Conservation (phyloP, 805 yeast species). For the Saturnispora serradocipensis region DNA sequence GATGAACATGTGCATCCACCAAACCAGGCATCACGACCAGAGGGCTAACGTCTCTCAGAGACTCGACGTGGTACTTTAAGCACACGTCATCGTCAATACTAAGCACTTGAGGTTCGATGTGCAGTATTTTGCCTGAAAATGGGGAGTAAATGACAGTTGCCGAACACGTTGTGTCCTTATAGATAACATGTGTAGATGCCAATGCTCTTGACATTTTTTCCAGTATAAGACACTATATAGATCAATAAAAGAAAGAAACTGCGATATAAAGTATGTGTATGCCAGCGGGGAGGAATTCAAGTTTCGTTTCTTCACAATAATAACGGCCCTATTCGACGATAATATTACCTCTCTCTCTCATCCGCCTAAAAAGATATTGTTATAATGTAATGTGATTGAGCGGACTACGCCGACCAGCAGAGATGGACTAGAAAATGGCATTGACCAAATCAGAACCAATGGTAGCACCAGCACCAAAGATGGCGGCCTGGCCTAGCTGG, state of each 20-base stretch:
- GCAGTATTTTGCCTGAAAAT: constrained; percentile 49
- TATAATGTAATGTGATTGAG: background rate
- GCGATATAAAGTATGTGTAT: background rate
- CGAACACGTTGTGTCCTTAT: constrained; percentile 36
- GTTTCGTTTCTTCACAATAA: background rate
- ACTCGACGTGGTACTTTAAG: constrained; percentile 30
- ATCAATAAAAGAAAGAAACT: background rate
- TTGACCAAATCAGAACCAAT: constrained; percentile 81
- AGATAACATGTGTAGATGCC: constrained; percentile 49
- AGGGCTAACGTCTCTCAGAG: constrained; percentile 51
- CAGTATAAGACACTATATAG: background rate
- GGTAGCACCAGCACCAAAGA: constrained; percentile 97
- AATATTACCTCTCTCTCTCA: background rate
- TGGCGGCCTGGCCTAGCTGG: constrained; percentile 88
- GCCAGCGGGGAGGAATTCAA: background rate
- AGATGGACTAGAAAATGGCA: constrained; percentile 15
- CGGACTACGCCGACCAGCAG: background rate
- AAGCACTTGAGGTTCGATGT: constrained; percentile 35
- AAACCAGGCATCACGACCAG: constrained; percentile 74
- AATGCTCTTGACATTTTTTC: constrained; percentile 49
- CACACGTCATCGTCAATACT: constrained; percentile 33
- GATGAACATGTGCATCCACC: constrained; percentile 88
- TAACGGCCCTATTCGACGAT: background rate
- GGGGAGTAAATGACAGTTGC: constrained; percentile 61
- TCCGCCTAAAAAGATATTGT: background rate